Evolutionary conservation across 441 rosid species (phyloP).

Genomic region (Croton setiger): DNA sequence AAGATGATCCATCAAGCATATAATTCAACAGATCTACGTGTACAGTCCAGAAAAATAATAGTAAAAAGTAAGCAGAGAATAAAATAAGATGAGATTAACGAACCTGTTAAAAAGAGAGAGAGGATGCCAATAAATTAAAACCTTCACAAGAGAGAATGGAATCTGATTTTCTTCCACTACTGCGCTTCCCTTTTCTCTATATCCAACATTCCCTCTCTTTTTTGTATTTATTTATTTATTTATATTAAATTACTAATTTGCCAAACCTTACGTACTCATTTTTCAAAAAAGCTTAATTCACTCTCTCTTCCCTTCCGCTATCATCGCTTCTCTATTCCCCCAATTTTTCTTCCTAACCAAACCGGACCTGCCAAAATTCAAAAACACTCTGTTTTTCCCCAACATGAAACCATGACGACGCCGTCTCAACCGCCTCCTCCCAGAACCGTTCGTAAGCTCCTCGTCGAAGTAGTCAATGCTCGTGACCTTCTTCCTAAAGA

Average conservation of each 20-base stretch:
- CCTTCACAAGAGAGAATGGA: slow-evolving; percentile 57
- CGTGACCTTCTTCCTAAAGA: slow-evolving; percentile 85
- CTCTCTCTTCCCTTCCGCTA: slow-evolving; percentile 33
- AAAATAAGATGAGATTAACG: slow-evolving; percentile 13
- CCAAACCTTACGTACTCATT: background rate
- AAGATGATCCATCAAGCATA: no score
- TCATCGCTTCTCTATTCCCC: slow-evolving; percentile 30
- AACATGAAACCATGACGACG: slow-evolving; percentile 54
- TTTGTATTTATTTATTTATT: slow-evolving; percentile 15
- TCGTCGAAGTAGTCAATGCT: slow-evolving; percentile 69
- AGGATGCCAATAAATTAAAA: no score
- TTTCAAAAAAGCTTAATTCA: slow-evolving; percentile 31
- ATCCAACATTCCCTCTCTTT: slow-evolving; percentile 15
- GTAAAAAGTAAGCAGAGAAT: background rate
- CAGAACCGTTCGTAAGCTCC: slow-evolving; percentile 44
- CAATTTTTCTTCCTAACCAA: background rate
- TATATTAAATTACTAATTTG: no score
- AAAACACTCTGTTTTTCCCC: background rate
- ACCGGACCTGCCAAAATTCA: background rate
- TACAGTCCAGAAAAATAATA: background rate
- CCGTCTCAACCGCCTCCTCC: slow-evolving; percentile 42
- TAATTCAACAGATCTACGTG: background rate
- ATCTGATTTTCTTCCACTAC: slow-evolving; percentile 48
- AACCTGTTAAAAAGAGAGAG: slow-evolving; percentile 12
- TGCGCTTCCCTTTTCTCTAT: slow-evolving; percentile 25